Evolutionary conservation across 164 flowering plant genomes (phyloP), one percentile per base, ranked within the genome.

Genomic region (Akebia trifoliata): DNA sequence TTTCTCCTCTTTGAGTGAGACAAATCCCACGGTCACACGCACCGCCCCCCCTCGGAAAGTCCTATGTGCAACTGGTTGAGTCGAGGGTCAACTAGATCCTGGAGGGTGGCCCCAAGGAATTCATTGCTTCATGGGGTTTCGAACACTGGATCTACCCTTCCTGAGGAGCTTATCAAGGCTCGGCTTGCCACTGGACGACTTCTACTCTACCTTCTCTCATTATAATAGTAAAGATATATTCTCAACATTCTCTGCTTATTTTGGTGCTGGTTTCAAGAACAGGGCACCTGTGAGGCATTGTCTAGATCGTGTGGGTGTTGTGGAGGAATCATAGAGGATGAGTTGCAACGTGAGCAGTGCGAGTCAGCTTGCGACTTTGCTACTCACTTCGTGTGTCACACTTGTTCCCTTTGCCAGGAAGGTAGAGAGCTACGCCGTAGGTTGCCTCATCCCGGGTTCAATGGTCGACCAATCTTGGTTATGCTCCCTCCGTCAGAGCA

Each of bases 371-470:
- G 96, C 52, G 98, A 92, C 68, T 74, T 88, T 59, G 80, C 78
- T 4, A 86, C 93, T 29, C 96, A 92, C 59, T 61, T 85, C 50
- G 77, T 73, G 63, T 92, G 96, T 71, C 96, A 92, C 61, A 21
- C 69, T 0, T 86, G 93, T 56, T 79, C 98, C 31, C 89, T 92
- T 26, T 92, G 98, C 75, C 98, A 92, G 71, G 98, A 92, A 75
- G 96, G 86, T 14, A 82, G 98, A 37, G 96, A 92, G 72, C 65
- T 92, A 26, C 93, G 95, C 40, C 91, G 95, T 2, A 73, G 95
- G 72, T 38, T 89, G 56, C 90, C 93, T 53, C 98, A 92, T 68
- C 95, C 96, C 15, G 90, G 83, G 8, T 83, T 88, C 53, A 78
- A 72, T 52, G 76, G 82, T 12, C 90, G 78, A 10, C 78, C 88